Base-by-base conservation (phyloP, 768 basidiomycete species). In the Boletus rubroflammeus region DNA sequence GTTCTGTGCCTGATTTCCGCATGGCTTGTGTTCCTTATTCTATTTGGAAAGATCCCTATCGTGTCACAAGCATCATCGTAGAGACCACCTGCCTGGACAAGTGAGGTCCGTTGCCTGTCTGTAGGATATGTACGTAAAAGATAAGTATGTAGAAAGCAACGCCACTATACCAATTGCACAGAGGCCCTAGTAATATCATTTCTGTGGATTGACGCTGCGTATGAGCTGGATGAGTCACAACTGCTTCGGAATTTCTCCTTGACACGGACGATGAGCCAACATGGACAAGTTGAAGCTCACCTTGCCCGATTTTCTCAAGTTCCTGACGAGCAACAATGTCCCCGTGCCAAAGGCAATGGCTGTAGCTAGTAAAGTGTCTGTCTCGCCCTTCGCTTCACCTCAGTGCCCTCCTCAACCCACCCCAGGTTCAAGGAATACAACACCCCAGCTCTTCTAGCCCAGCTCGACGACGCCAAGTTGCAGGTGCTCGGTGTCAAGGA, bases 61-160 rank as follows among this genome's bases (percentile, higher is more conserved):
- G 90, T 56, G 96, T 99, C 57, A 96, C 93, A 26, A 72, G 80
- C 64, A 91, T 90, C 71, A 84, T 93, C 56, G 85, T 92, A 53
- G 92, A 95, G 78, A 96, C 94, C 52, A 93, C 91, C 53, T 59
- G 85, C 66, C 78, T 90, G 62, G 79, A 83, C 70, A 77, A 80
- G 70, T 87, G 78, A 66, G n/a, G 50, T 40, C 39, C 23, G 46
- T 53, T 41, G 46, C 15, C 38, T 59, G 11, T 19, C 13, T 66
- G 47, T 66, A 59, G 23, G 41, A 55, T 56, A 29, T 40, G 42
- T 44, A 50, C 26, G 17, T 32, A 46, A 44, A 28, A 15, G 47
- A 48, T 46, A 50, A 15, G 46, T 56, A n/a, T n/a, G n/a, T n/a
- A 53, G 59, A 66, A 50, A 26, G 51, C 54, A 57, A 32, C 51